Conservation (phyloP, 352 stramenopile species). For the Pythium plurisporium region DNA sequence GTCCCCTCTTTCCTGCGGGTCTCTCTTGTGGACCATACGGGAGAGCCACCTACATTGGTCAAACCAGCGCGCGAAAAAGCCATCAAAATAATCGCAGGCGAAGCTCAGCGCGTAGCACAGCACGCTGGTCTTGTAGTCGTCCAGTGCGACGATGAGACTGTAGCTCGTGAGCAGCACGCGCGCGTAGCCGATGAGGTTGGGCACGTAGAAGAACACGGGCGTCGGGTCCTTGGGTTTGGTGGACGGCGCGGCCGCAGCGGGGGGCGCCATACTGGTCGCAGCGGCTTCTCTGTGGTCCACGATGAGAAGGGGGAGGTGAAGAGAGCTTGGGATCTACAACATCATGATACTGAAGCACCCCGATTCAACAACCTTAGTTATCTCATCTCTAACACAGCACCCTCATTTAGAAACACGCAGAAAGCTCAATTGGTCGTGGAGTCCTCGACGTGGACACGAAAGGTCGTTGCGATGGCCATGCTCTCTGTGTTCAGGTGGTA, state of each 20-base stretch:
- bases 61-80: constrained; percentile 94
- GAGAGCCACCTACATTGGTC: constrained; percentile 93
- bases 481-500: too few species aligned
- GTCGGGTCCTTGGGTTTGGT: constrained; percentile 28
- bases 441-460: not conserved
- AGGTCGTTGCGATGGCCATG: constrained; percentile 8
- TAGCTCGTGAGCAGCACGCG: constrained; percentile 86
- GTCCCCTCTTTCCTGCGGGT: not conserved
- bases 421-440: too few species aligned
- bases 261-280: constrained; percentile 1
- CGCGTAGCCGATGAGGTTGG: constrained; percentile 95
- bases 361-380: not conserved
- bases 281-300: not conserved
- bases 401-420: not conserved
- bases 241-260: not conserved
- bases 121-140: constrained; percentile 73
- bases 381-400: not conserved
- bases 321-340: not conserved
- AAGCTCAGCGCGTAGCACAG: constrained; percentile 95
- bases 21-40: not conserved
- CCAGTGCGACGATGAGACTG: constrained; percentile 77
- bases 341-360: not conserved
- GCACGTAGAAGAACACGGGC: constrained; percentile 94
- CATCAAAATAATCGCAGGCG: constrained; percentile 97
- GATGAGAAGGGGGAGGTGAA: not conserved